Evolutionary conservation across 176 grass and related monocot species (phyloP).

Genomic region (Phragmites australis): DNA sequence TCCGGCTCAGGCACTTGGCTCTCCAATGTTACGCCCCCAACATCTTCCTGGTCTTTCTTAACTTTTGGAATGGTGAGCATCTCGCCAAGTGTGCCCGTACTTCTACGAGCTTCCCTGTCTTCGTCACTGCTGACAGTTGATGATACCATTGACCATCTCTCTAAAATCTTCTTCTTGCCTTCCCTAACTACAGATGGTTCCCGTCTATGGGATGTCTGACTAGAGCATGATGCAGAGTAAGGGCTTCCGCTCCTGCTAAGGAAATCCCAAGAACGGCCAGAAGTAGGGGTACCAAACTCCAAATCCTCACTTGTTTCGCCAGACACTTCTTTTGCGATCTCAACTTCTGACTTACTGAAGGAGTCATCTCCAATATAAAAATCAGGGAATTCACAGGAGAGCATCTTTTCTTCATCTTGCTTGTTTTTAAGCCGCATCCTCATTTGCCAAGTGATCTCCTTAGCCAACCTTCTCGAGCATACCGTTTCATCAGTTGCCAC

Average conservation of each 20-base stretch:
- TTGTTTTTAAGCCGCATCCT: constrained; percentile 54
- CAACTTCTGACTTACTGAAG: constrained; percentile 63
- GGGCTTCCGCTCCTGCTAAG: constrained; percentile 69
- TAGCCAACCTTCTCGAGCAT: constrained; percentile 54
- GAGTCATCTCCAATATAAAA: constrained; percentile 59
- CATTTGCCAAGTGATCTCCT: constrained; percentile 65
- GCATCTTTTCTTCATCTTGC: constrained; percentile 38
- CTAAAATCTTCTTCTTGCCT: constrained; percentile 81
- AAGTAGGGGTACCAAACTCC: constrained; percentile 70
- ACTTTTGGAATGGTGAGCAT: constrained; percentile 77
- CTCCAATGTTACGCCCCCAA: constrained; percentile 22
- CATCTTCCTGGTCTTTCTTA: constrained; percentile 54
- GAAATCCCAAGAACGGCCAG: constrained; percentile 78
- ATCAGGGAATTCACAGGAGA: constrained; percentile 49
- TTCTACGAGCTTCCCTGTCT: constrained; percentile 55
- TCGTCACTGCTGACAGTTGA: constrained; percentile 50
- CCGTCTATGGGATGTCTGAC: constrained; percentile 44
- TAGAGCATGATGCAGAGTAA: constrained; percentile 66
- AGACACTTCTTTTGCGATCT: constrained; percentile 60
- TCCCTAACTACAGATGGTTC: constrained; percentile 76
- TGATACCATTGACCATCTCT: constrained; percentile 80
- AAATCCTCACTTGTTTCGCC: constrained; percentile 63
- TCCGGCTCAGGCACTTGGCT: constrained; percentile 36
- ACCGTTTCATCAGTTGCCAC: constrained; percentile 43
- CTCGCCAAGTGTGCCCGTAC: constrained; percentile 73